Evolutionary conservation across 2,329 filamentous ascomycete genomes (phyloP).

Genomic region (Alternaria arborescens): DNA sequence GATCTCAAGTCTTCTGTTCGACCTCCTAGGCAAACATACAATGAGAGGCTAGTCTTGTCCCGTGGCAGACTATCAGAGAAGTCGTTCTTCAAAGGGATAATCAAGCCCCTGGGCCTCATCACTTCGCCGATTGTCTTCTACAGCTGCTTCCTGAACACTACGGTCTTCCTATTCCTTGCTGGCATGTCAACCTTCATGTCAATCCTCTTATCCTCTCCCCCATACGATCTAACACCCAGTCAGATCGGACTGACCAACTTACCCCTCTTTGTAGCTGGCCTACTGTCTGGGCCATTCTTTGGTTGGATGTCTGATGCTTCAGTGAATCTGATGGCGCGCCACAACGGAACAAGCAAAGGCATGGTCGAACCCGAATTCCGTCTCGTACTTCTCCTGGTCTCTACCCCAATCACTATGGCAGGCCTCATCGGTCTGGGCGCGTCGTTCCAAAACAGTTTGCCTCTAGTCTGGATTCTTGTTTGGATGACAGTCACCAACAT

Average conservation of each 20-base stretch:
- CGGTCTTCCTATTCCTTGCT: conserved; percentile 19
- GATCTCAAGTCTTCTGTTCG: conserved; percentile 12
- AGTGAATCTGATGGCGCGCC: conserved; percentile 16
- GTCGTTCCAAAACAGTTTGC: conserved; percentile 13
- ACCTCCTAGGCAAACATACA: conserved; percentile 10
- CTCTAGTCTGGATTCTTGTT: conserved; percentile 18
- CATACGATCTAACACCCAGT: conserved; percentile 19
- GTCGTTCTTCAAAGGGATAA: conserved; percentile 20
- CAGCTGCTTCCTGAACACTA: conserved; percentile 23
- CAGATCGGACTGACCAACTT: conserved; percentile 25
- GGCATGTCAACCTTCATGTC: conserved; percentile 21
- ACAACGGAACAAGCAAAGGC: conserved; percentile 21
- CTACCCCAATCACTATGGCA: conserved; percentile 17
- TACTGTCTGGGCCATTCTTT: conserved; percentile 17
- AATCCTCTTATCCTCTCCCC: conserved; percentile 20
- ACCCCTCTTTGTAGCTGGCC: conserved; percentile 17
- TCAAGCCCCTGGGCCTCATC: conserved; percentile 22
- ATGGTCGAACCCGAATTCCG: conserved; percentile 25
- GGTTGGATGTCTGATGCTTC: conserved; percentile 24
- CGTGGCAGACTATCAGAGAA: conserved; percentile 17
- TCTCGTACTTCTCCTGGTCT: conserved; percentile 18
- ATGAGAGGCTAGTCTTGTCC: conserved; percentile 12
- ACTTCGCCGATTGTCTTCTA: conserved; percentile 19
- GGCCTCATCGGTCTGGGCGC: conserved; percentile 18
- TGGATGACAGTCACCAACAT: conserved; percentile 20